Evolutionary conservation across 176 grass and related monocot genomes (phyloP), one percentile per base, ranked within the genome.

Genomic region (Carex parvula): DNA sequence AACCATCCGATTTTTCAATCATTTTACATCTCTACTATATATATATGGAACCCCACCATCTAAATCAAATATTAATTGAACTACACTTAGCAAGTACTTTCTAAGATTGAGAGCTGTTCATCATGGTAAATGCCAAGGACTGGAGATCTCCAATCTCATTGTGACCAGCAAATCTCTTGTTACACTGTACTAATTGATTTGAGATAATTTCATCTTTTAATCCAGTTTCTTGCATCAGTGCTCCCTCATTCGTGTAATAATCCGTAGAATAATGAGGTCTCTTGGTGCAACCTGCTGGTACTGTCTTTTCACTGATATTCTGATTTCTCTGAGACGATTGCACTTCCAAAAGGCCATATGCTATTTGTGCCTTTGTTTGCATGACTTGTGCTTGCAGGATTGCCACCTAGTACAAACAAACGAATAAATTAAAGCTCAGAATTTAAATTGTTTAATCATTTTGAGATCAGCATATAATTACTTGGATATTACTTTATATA

Each of bases 351-450:
- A 87, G 50, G 56, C 87, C 87, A 73, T 90, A 89, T 9, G 93
- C 91, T 3, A 95, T 46, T 63, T 99, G 92, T 22, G 91, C 93
- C 89, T 81, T 99, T 48, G 89, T 83, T 83, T 95, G 93, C 93
- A 95, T 94, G 61, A 99, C 81, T 89, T 95, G 93, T 32, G 93
- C 96, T 83, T 99, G 91, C 14, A 99, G 83, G 71, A 99, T 90
- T 42, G 96, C 88, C 3, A 99, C 91, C 95, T 97, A 66, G 3
- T 64, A 57, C 11, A 60, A 82, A 65, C 22, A 63, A 26, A 77
- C 13, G 4, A 0, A 55, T 15, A 55, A 39, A 39, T 39, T 39
- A 35, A 39, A 69, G 15, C 15, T 39, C 65, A 86, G 16, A 53
- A 69, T 53, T 42, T 50, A 0, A 57, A 70, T 48, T 29, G 17